These are phyloP conservation scores for Moringa oleifera DNA, from an alignment of 345 rosid species.

Conservation along the genomic window DNA sequence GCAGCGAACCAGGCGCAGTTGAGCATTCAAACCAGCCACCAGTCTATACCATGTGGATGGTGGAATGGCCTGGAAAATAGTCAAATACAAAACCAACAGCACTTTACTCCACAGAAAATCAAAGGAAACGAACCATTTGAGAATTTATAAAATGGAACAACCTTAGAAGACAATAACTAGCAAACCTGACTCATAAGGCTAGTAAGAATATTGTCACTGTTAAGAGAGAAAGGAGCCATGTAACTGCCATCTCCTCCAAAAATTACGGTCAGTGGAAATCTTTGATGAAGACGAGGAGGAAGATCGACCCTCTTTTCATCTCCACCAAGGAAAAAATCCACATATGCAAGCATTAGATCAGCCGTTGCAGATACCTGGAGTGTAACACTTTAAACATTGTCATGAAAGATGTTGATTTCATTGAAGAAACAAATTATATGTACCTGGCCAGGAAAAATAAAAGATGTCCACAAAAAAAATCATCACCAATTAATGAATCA, in stretches of 20 bases:
- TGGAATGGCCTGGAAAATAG: conserved; percentile 57
- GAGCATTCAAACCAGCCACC: conserved; percentile 92
- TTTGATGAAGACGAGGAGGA: conserved; percentile 72
- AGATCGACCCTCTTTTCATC: conserved; percentile 88
- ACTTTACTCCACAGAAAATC: neutral
- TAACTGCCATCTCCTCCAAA: conserved; percentile 96
- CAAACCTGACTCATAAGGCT: conserved; percentile 86
- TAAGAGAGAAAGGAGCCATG: conserved; percentile 84
- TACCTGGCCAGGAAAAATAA: neutral
- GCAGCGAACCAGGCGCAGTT: conserved; percentile 66
- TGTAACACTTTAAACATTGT: neutral
- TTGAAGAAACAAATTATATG: neutral
- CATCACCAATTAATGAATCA: neutral
- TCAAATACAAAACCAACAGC: conserved; percentile 1
- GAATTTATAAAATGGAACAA: conserved; percentile 3
- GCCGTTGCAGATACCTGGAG: conserved; percentile 76
- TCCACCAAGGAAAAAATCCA: conserved; percentile 90
- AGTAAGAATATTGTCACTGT: conserved; percentile 76
- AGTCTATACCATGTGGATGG: conserved; percentile 91
- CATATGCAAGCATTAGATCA: conserved; percentile 82
- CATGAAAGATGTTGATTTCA: neutral
- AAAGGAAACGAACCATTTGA: neutral
- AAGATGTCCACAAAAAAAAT: neutral
- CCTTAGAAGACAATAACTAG: conserved; percentile 5
- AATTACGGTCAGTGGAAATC: conserved; percentile 67